These are phyloP conservation scores for Botrytis tulipae DNA, from an alignment of 2,329 filamentous ascomycete genomes.

Conservation along the genomic window DNA sequence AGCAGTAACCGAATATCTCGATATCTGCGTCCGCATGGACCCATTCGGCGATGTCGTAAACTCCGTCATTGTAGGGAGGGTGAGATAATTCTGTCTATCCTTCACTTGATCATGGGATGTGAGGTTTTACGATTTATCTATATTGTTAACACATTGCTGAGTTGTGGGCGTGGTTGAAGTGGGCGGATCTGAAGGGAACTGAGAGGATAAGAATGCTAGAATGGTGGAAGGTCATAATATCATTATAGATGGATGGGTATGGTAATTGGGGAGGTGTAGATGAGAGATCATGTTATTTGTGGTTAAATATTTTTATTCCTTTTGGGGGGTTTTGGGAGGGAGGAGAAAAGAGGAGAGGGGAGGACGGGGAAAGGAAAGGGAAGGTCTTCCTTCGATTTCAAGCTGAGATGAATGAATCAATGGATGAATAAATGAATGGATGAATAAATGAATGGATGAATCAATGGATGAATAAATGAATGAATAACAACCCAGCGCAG, in stretches of 20 bases:
- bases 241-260: neutral
- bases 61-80: conserved; percentile 45
- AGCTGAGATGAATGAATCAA: neutral
- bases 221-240: neutral
- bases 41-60: conserved; percentile 52
- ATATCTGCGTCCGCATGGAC: conserved; percentile 46
- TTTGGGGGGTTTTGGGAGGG: neutral
- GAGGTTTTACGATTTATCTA: neutral
- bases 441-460: no score
- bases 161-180: neutral
- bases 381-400: no score
- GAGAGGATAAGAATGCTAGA: neutral
- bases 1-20: conserved; percentile 39
- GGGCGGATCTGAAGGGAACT: no score
- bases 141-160: neutral
- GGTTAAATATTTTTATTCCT: neutral
- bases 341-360: no score
- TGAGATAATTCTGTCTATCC: conserved; percentile 18
- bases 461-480: neutral
- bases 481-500: neutral
- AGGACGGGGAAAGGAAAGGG: no score
- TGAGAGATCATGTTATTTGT: neutral
- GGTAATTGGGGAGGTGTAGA: neutral
- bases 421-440: neutral
- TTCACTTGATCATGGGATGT: neutral